Conservation (phyloP, 257 asterid species). For the Leonotis leonurus region DNA sequence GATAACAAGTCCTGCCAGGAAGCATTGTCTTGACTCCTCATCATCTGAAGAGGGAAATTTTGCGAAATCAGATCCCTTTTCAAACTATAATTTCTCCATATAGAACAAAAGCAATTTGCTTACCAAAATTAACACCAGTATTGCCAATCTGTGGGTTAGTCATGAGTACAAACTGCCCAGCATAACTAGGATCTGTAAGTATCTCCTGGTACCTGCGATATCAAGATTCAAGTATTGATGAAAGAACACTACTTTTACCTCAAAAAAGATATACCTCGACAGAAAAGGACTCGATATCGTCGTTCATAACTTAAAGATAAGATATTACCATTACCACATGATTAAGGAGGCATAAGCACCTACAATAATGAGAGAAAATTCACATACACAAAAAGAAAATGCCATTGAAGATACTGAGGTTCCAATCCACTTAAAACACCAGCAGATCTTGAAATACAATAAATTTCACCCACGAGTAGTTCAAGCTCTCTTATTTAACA, state of each 20-base stretch:
- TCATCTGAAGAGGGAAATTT: constrained; percentile 43
- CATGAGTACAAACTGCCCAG: constrained; percentile 95
- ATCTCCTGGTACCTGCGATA: constrained; percentile 84
- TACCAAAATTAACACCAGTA: constrained; percentile 88
- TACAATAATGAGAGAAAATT: background rate
- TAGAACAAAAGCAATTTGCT: constrained; percentile 15
- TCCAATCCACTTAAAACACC: no score
- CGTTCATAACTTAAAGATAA: background rate
- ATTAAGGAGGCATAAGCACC: background rate
- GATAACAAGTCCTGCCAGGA: constrained; percentile 79
- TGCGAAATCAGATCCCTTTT: constrained; percentile 12
- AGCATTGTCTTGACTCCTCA: constrained; percentile 83
- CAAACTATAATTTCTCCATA: background rate
- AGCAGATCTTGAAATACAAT: background rate
- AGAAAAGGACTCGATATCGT: background rate
- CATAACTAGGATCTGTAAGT: constrained; percentile 94
- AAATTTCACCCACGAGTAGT: background rate
- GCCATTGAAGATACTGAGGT: no score
- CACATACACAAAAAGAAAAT: no score
- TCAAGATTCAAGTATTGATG: background rate
- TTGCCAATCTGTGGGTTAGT: constrained; percentile 95
- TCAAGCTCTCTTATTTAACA: background rate
- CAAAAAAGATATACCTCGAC: no score
- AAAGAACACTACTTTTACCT: background rate
- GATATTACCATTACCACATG: background rate